Evolutionary conservation across 2,329 filamentous ascomycete species (phyloP), one percentile per base, ranked within the genome.

Genomic region (Neoascochyta sp.): DNA sequence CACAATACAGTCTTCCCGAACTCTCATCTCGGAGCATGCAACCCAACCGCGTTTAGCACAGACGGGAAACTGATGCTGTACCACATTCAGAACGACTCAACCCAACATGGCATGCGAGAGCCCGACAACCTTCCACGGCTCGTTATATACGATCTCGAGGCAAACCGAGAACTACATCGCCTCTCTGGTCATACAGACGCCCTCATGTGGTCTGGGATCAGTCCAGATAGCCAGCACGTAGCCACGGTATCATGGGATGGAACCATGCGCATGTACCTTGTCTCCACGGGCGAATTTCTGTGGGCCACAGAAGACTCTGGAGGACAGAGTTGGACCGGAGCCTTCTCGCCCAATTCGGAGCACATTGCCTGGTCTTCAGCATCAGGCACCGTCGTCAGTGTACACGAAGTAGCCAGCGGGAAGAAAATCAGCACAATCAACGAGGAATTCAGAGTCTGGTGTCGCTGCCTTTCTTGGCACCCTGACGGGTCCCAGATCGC

Each of bases 211-310:
- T 36, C 42, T 14, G 43, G 38, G 3, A 47, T 53, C 24, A 59
- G 51, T 22, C 47, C 54, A 2, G 22, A 58, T 17, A 25, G 34
- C 10, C 19, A 39, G 21, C 27, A 42, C 19, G 38, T 57, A 27
- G 51, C 52, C 4, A 51, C 46, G 3, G 40, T 55, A 9, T 46
- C 55, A 13, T 55, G 47, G 50, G 52, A 57, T 24, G 52, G 52
- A 3, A 47, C 46, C 7, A 17, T 59, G 24, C 49, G 50, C n/a
- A 47, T 57, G 45, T 51, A 50, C 27, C 41, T 34, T 11, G 36
- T 16, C n/a, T 13, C 13, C 3, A 46, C 45, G 6, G 51, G 52
- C 3, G 30, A 37, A 14, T 27, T 57, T 2, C 22, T 27, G 16
- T 56, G 52, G 53, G 28, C 28, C 7, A 45, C 41, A 4, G 36